Evolutionary conservation across 1,284 basidiomycete species (phyloP), one percentile per base, ranked within the genome.

Genomic region (Cryptococcus amylolentus): DNA sequence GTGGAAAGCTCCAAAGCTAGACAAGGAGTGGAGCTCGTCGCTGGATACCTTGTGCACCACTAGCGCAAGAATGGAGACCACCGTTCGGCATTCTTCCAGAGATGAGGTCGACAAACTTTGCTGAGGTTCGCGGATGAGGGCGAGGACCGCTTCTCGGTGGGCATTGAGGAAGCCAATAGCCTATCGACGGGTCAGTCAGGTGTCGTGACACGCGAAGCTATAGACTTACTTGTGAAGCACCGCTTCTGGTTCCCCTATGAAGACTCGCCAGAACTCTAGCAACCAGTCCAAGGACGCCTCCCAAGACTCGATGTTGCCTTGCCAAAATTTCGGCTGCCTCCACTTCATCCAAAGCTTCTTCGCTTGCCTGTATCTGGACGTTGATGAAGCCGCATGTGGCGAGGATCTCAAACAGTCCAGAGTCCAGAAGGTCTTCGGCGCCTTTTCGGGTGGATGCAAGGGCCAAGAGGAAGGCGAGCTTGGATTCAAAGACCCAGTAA

Each of bases 401-500:
- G 28, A 98, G 77, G n/a, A 86, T 82, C 20, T 87, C 82, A 20
- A 98, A 81, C 3, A 94, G 67, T 52, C 88, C 87, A 3, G 86
- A 84, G 58, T 94, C 91, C 8, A 97, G 76, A 27, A 98, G 78
- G 50, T 87, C 84, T 70, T 96, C 92, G 0, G 92, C 90, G 3
- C 94, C 94, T 61, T 82, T 80, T 47, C 88, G 81, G 0, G 84
- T 88, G 68, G 91, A 86, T 0, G 91, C 86, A 77, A 97, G 84
- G 31, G 91, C 84, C 28, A 88, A 84, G 55, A 98, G 84, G 62
- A 96, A 81, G 0, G 91, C 88, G 82, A 96, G 86, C 77, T 94
- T 93, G 14, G 93, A 85, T 74, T 98, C 95, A 69, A 95, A 98
- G 14, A 98, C 90, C 77, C 96, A 98, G 47, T 95, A 81, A 0